Base-by-base conservation (phyloP, 2,329 filamentous ascomycete species). In the Exserohilum rostratum region DNA sequence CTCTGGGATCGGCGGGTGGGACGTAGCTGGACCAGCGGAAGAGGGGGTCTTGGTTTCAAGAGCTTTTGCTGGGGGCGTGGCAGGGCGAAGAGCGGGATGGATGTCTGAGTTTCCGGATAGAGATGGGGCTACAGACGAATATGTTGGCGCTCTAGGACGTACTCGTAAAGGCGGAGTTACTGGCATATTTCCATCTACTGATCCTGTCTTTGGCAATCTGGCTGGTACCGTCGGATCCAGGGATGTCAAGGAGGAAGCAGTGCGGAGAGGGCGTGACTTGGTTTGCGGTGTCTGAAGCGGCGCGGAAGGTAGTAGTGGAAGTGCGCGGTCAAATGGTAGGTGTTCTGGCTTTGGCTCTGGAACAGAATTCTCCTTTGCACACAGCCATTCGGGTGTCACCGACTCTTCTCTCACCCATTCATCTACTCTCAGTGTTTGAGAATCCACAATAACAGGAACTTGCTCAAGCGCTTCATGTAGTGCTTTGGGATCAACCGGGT, bases 341-440 rank as follows among this genome's bases (percentile, higher is more conserved):
- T 65, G 63, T 15, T 62, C 60, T 44, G 67, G 55, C 40, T 64
- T 58, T 11, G 65, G 38, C 42, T 54, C 56, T 25, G 46, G 44
- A 18, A 50, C 42, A 33, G 61, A 48, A 12, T 50, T 59, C 13
- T 61, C 57, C 17, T 57, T 63, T 20, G 57, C 17, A 5, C 34
- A 55, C 50, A 44, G 52, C 58, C 48, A 65, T 52, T 53, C 57
- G 50, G 53, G 57, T 40, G 18, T 43, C 29, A 40, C 18, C 12
- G 31, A 42, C n/a, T 37, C 42, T 35, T 51, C 17, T 35, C 25
- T 43, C 18, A 17, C 18, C 15, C 25, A 25, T 10, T 37, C 29
- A 13, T 44, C 18, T 15, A 40, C 30, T 20, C 37, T 58, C n/a
- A 53, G 52, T 10, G 44, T 45, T 15, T 35, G 29, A n/a, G 52